Conservation (phyloP, 169 alveolate species). For the Perkinsus olseni region DNA sequence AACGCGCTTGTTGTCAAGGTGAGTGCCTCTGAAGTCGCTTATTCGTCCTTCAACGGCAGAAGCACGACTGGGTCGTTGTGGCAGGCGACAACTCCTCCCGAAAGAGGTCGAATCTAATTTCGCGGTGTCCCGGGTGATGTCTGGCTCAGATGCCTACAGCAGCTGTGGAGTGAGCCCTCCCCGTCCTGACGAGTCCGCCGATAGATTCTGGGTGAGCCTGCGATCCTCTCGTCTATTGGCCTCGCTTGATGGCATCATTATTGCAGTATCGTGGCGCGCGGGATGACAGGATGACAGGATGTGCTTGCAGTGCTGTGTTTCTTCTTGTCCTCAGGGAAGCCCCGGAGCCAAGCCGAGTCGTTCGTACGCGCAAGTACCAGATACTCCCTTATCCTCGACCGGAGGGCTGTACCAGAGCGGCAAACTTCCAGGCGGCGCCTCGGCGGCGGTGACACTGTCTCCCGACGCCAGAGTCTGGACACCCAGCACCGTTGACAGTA, state of each 20-base stretch:
- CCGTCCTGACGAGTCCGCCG: not conserved
- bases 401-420: not conserved
- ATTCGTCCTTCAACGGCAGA: not conserved
- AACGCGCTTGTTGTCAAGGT: no score
- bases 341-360: not conserved
- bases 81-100: not conserved
- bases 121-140: no score
- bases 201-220: not conserved
- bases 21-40: not conserved
- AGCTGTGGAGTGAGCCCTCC: not conserved
- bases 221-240: no score
- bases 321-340: not conserved
- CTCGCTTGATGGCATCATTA: no score
- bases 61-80: not conserved
- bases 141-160: not conserved
- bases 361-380: not conserved
- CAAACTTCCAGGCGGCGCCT: not conserved
- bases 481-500: not conserved
- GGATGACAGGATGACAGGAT: no score
- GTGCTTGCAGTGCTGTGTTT: no score
- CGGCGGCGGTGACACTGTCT: not conserved
- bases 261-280: not conserved
- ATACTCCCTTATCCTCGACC: not conserved
- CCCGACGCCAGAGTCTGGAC: not conserved
- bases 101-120: not conserved